A percentile compares a stretch with the other conserved stretches of the same genome.
Conservation (phyloP, 2,329 filamentous ascomycete genomes). For the Triangularia setosa region DNA sequence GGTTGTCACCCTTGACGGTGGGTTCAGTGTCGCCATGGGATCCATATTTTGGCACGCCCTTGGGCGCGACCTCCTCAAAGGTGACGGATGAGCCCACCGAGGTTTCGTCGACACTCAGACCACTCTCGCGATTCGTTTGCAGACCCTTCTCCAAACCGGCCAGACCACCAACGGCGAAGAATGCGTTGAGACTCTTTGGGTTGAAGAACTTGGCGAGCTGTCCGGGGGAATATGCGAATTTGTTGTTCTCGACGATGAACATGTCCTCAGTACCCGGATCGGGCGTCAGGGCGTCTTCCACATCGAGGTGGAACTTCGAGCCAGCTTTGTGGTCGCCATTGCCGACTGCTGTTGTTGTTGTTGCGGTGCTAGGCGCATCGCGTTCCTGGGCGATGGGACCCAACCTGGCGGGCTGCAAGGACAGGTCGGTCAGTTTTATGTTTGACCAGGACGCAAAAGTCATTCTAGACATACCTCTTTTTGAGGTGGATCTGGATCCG, state of each 20-base stretch:
- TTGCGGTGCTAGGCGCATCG: slow-evolving; percentile 2
- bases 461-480: not conserved
- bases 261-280: slow-evolving; percentile 69
- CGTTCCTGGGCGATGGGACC: slow-evolving; percentile 1
- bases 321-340: slow-evolving; percentile 1
- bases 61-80: slow-evolving; percentile 59
- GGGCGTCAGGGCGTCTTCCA: slow-evolving; percentile 58
- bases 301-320: slow-evolving; percentile 19
- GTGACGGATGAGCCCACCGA: slow-evolving; percentile 58
- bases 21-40: slow-evolving; percentile 32
- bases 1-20: slow-evolving; percentile 21
- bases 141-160: slow-evolving; percentile 70
- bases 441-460: not conserved
- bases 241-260: slow-evolving; percentile 64
- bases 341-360: slow-evolving; percentile 8
- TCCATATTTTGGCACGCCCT: slow-evolving; percentile 35
- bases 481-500: slow-evolving; percentile 11
- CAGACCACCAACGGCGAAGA: slow-evolving; percentile 71
- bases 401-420: slow-evolving; percentile 1
- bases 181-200: slow-evolving; percentile 71
- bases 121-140: slow-evolving; percentile 59
- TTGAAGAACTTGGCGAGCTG: slow-evolving; percentile 74
- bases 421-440: slow-evolving; percentile 3
- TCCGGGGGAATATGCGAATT: slow-evolving; percentile 69
- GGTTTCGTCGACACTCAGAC: slow-evolving; percentile 68